Base-by-base conservation (phyloP, 2,329 filamentous ascomycete species). In the Hypomyces rosellus region DNA sequence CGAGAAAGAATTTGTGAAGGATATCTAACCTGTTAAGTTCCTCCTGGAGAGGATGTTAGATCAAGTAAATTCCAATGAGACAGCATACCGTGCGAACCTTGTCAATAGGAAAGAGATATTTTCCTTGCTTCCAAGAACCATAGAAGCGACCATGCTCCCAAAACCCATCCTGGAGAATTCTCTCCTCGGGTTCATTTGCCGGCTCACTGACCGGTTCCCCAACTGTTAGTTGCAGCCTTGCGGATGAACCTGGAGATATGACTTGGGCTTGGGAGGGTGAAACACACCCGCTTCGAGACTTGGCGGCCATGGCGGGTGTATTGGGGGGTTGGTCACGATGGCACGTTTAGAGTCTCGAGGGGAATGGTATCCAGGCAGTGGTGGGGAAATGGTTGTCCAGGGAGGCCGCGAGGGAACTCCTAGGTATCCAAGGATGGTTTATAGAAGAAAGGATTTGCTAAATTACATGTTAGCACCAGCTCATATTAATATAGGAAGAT, bases 11-110 rank as follows among this genome's bases (percentile, higher is more conserved):
- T 61, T 88, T 87, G 72, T 95, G 87, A 63, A 89, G 85, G 43
- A 92, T 85, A 63, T 95, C 89, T 63, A 92, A 77, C 57, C 88
- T 81, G 64, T 90, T 86, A 62, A 84, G 80, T 66, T 93, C 89
- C 54, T 76, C 72, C 79, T 88, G 63, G 44, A 15, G 33, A 39
- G 25, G 16, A 18, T n/a, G 54, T 64, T 51, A 62, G 56, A 30
- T 36, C 9, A 48, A 20, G 45, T 6, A 30, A n/a, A 20, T 14
- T 18, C 14, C 12, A 25, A 18, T n/a, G 7, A 16, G 18, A 25
- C 8, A 18, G 8, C 3, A 43, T 39, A 30, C 12, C 7, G 34
- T 14, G 15, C 48, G 45, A 51, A 53, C 40, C 45, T 39, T 50
- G 46, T 93, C 89, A 65, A 87, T 86, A 18, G 89, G 89, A 55